These are phyloP conservation scores for Aspergillus alliaceus DNA, from an alignment of 2,329 filamentous ascomycete genomes.

Conservation along the genomic window DNA sequence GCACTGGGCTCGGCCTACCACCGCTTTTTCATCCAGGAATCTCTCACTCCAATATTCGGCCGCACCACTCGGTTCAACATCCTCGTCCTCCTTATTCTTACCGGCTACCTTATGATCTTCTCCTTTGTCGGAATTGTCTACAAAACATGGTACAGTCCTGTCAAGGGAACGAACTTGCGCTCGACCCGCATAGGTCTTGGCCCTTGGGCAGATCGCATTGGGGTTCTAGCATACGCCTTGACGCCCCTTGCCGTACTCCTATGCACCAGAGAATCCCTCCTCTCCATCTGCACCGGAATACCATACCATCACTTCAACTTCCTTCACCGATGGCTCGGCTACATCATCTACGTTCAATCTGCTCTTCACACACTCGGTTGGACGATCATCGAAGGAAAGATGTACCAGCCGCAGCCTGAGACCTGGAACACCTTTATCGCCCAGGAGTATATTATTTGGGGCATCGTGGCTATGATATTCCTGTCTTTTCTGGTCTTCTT, in stretches of 20 bases:
- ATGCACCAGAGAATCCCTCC: conserved; percentile 67
- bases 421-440: conserved; percentile 58
- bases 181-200: conserved; percentile 68
- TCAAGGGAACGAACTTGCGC: conserved; percentile 55
- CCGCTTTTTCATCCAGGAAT: conserved; percentile 62
- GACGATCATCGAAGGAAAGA: conserved; percentile 63
- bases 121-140: conserved; percentile 70
- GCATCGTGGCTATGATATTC: conserved; percentile 66
- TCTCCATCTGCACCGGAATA: conserved; percentile 69
- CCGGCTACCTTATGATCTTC: conserved; percentile 65
- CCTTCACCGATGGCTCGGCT: conserved; percentile 73
- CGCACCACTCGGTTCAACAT: conserved; percentile 69
- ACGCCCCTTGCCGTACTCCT: conserved; percentile 70
- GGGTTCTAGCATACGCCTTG: conserved; percentile 70
- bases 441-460: conserved; percentile 72
- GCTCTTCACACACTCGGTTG: conserved; percentile 70
- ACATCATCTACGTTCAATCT: conserved; percentile 69
- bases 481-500: conserved; percentile 62
- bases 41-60: conserved; percentile 60
- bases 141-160: conserved; percentile 68
- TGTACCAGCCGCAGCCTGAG: conserved; percentile 71
- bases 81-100: conserved; percentile 57
- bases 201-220: conserved; percentile 68
- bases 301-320: conserved; percentile 79
- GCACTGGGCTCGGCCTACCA: conserved; percentile 47